Evolutionary conservation across 2,329 filamentous ascomycete species (phyloP).

Genomic region (Neofusicoccum parvum): DNA sequence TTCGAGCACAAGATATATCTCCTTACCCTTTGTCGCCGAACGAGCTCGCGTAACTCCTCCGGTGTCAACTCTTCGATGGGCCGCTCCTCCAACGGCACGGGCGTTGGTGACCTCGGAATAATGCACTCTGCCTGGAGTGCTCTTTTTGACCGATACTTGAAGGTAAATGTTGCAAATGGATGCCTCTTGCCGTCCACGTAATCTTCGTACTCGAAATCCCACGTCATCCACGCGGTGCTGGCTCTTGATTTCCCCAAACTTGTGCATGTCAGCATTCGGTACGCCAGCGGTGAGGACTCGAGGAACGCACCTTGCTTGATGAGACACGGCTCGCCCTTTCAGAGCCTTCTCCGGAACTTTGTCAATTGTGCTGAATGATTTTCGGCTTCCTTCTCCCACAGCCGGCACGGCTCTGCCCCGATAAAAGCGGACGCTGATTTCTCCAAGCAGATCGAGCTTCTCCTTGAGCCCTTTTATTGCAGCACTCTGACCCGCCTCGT

Average conservation of each 20-base stretch:
- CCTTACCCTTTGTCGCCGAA: constrained; percentile 27
- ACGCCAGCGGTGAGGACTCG: neutral
- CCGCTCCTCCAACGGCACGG: constrained; percentile 28
- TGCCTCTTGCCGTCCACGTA: neutral
- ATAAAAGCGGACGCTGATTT: constrained; percentile 10
- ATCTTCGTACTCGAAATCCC: constrained; percentile 10
- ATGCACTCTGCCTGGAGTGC: constrained; percentile 37
- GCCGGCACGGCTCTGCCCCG: neutral
- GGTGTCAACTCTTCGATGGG: constrained; percentile 27
- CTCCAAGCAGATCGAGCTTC: constrained; percentile 9
- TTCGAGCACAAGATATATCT: too few relatives aligned
- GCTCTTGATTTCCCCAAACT: constrained; percentile 5
- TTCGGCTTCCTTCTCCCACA: neutral
- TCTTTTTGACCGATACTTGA: constrained; percentile 34
- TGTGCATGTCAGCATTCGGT: neutral
- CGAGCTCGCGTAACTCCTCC: constrained; percentile 30
- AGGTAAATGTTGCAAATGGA: constrained; percentile 31
- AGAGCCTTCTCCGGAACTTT: constrained; percentile 29
- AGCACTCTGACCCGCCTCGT: constrained; percentile 9
- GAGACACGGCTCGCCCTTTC: constrained; percentile 28
- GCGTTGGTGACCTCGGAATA: constrained; percentile 34
- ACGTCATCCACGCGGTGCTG: constrained; percentile 8
- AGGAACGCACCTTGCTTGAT: constrained; percentile 25
- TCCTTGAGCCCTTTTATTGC: constrained; percentile 7
- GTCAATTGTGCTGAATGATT: constrained; percentile 15